phyloP scores from a whole-genome alignment of 768 basidiomycete species.

The Hysterangium stoloniferum region DNA sequence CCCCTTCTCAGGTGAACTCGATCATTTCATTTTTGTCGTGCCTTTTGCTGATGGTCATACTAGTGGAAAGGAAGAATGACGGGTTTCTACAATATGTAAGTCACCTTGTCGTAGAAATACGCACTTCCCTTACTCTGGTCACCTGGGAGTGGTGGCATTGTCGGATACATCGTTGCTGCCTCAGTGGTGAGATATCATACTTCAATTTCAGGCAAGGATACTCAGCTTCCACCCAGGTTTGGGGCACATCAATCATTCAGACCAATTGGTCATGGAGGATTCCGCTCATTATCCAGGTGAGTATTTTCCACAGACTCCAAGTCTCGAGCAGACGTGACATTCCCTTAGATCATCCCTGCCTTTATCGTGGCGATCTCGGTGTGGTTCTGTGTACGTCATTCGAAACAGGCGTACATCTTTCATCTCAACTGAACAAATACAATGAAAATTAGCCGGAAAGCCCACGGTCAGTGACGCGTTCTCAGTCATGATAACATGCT shows the following conservation, averaged over 20 bases:
- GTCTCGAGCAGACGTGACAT: too few relatives aligned
- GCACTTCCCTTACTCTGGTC: too few relatives aligned
- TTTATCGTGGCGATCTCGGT: conserved; percentile 17
- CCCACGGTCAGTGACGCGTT: background rate
- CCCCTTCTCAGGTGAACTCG: conserved; percentile 24
- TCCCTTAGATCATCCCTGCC: conserved; percentile 15
- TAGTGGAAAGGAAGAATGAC: conserved; percentile 14
- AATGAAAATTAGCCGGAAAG: conserved; percentile 1
- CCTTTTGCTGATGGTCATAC: conserved; percentile 19
- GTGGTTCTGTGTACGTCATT: conserved; percentile 18
- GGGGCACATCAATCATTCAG: conserved; percentile 13
- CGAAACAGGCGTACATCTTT: too few relatives aligned
- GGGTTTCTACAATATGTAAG: conserved; percentile 11
- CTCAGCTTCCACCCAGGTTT: too few relatives aligned
- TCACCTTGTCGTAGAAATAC: too few relatives aligned
- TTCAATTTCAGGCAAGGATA: too few relatives aligned
- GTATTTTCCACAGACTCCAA: too few relatives aligned
- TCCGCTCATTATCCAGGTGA: conserved; percentile 19
- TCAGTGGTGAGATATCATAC: too few relatives aligned
- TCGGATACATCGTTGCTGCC: too few relatives aligned
- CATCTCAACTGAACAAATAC: too few relatives aligned
- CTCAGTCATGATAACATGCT: background rate
- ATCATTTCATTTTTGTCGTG: conserved; percentile 7
- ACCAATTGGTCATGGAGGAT: conserved; percentile 20
- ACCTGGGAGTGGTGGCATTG: too few relatives aligned